Evolutionary conservation across 1,139 yeast genomes (phyloP).

Genomic region (Pichia sp.): DNA sequence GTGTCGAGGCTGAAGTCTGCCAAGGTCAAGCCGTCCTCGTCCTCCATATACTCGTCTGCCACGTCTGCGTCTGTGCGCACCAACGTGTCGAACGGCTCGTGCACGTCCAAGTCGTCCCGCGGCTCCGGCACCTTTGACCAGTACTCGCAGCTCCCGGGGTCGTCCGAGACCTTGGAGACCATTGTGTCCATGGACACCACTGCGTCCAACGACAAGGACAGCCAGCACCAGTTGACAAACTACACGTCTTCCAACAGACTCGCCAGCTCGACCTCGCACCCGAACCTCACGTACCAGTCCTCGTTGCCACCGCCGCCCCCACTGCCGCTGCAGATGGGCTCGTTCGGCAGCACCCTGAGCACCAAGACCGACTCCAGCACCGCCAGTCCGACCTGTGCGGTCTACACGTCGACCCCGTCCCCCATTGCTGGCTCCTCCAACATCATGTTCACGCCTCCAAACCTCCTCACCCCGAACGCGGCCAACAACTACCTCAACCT

Average conservation of each 20-base stretch:
- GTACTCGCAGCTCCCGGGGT: neutral
- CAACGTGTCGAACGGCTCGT: slow-evolving; percentile 2
- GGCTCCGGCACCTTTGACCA: slow-evolving; percentile 7
- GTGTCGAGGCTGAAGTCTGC: neutral
- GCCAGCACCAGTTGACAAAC: neutral
- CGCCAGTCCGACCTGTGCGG: neutral
- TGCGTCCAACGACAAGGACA: neutral
- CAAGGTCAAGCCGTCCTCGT: slow-evolving; percentile 9
- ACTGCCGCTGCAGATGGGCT: no score
- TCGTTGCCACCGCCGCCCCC: neutral
- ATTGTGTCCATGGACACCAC: slow-evolving; percentile 3
- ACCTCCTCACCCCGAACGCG: neutral
- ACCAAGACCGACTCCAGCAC: slow-evolving; percentile 3
- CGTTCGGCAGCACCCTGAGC: slow-evolving; percentile 2
- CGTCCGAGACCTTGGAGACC: slow-evolving; percentile 13
- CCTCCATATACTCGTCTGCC: slow-evolving; percentile 9
- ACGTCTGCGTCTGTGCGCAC: slow-evolving; percentile 6
- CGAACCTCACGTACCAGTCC: neutral
- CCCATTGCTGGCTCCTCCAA: slow-evolving; percentile 1
- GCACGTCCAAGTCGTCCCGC: slow-evolving; percentile 9
- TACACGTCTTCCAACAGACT: neutral
- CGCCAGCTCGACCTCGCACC: neutral
- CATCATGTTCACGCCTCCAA: slow-evolving; percentile 3
- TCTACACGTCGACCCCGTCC: slow-evolving; percentile 6
- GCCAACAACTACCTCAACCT: neutral